These are phyloP conservation scores for Paraglomus brasilianum DNA, from an alignment of 192 early-diverging fungal genomes.

Conservation along the genomic window DNA sequence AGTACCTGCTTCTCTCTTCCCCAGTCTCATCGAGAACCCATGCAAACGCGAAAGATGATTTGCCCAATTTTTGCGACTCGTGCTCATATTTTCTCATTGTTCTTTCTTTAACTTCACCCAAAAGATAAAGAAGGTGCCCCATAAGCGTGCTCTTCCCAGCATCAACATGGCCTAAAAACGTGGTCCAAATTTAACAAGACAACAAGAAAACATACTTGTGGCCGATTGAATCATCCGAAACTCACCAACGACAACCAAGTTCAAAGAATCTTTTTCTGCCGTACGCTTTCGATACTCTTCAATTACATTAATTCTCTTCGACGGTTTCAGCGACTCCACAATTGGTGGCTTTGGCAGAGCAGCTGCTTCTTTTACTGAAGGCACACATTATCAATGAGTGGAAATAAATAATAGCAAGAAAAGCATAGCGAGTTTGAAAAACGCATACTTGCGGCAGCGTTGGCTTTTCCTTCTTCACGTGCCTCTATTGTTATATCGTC, in stretches of 20 bases:
- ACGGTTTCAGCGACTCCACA: conserved; percentile 38
- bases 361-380: conserved; percentile 35
- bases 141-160: conserved; percentile 96
- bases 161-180: conserved; percentile 82
- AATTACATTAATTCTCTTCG: conserved; percentile 68
- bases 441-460: conserved; percentile 13
- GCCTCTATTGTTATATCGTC: conserved; percentile 71
- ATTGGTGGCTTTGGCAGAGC: conserved; percentile 34
- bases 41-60: conserved; percentile 93
- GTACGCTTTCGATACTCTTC: conserved; percentile 69
- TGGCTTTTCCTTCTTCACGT: conserved; percentile 36
- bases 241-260: conserved; percentile 85
- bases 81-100: conserved; percentile 85
- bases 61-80: conserved; percentile 91
- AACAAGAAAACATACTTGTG: neutral
- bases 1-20: conserved; percentile 78
- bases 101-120: conserved; percentile 87
- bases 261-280: conserved; percentile 68
- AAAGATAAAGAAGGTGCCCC: conserved; percentile 88
- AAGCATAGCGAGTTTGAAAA: conserved; percentile 28
- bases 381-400: conserved; percentile 8
- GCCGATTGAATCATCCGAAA: neutral
- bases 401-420: conserved; percentile 12
- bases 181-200: neutral
- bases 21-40: conserved; percentile 98